Evolutionary conservation across 2,329 filamentous ascomycete species (phyloP).

Genomic region (Exophiala xenobiotica): DNA sequence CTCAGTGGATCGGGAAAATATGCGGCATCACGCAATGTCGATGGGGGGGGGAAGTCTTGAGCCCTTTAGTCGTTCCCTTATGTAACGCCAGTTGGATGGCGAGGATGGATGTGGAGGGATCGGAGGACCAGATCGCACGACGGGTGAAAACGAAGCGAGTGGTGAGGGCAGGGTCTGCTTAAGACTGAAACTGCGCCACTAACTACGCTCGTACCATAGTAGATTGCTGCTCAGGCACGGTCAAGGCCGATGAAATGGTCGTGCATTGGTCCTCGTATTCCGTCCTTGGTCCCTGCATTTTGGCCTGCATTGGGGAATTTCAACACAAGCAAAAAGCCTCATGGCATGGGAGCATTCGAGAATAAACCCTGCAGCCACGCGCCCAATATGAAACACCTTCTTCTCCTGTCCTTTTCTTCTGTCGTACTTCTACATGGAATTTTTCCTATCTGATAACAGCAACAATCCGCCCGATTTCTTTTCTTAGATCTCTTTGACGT

Average conservation of each 20-base stretch:
- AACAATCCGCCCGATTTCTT: not conserved
- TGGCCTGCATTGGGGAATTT: not conserved
- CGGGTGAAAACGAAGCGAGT: not conserved
- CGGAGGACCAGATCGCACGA: not conserved
- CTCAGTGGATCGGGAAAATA: not conserved
- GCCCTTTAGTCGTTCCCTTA: not conserved
- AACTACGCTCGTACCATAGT: too few relatives aligned
- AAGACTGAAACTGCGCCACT: not conserved
- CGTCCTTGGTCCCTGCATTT: not conserved
- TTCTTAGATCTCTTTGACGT: slow-evolving; percentile 4
- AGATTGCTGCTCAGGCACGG: too few relatives aligned
- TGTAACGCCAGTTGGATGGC: not conserved
- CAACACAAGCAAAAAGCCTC: not conserved
- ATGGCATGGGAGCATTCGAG: not conserved
- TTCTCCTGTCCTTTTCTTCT: not conserved
- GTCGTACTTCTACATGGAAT: not conserved
- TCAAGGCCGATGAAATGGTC: too few relatives aligned
- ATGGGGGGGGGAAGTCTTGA: not conserved
- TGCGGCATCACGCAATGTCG: not conserved
- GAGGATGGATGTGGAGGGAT: too few relatives aligned
- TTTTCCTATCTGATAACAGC: slow-evolving; percentile 1
- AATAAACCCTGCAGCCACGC: not conserved
- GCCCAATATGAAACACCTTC: not conserved
- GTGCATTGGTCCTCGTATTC: not conserved
- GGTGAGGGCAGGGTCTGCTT: not conserved